Evolutionary conservation across 2,329 filamentous ascomycete species (phyloP).

Genomic region (Fusarium lyarnte): DNA sequence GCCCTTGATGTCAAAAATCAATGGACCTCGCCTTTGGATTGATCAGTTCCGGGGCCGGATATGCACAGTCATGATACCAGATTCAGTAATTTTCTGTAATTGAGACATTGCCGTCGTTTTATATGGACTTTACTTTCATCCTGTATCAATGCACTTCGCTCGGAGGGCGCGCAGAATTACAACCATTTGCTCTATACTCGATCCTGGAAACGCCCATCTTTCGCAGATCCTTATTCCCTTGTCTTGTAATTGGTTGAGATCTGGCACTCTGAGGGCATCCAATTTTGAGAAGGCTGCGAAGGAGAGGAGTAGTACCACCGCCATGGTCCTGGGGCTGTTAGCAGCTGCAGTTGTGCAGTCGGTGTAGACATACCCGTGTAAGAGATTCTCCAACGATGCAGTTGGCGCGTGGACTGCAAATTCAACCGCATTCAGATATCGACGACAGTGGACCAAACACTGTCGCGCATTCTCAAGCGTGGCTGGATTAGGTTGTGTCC

Average conservation of each 20-base stretch:
- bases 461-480: slow-evolving; percentile 30
- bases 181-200: slow-evolving; percentile 37
- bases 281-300: slow-evolving; percentile 31
- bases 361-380: slow-evolving; percentile 16
- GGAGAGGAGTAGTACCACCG: slow-evolving; percentile 25
- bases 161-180: slow-evolving; percentile 30
- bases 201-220: slow-evolving; percentile 32
- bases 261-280: slow-evolving; percentile 19
- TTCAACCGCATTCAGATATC: slow-evolving; percentile 26
- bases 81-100: not conserved
- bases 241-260: slow-evolving; percentile 30
- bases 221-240: slow-evolving; percentile 34
- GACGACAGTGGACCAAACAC: slow-evolving; percentile 27
- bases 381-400: slow-evolving; percentile 24
- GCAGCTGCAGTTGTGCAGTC: rapidly evolving
- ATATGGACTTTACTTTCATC: not conserved
- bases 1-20: slow-evolving; percentile 23
- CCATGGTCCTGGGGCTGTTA: slow-evolving; percentile 26
- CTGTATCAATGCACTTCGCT: slow-evolving; percentile 34
- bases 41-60: not conserved
- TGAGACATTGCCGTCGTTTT: not conserved
- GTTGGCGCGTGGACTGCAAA: slow-evolving; percentile 20
- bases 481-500: not conserved
- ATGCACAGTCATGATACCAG: not conserved
- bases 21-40: not conserved